Evolutionary conservation across 352 stramenopile species (phyloP).

Genomic region (Discostella stelligera): DNA sequence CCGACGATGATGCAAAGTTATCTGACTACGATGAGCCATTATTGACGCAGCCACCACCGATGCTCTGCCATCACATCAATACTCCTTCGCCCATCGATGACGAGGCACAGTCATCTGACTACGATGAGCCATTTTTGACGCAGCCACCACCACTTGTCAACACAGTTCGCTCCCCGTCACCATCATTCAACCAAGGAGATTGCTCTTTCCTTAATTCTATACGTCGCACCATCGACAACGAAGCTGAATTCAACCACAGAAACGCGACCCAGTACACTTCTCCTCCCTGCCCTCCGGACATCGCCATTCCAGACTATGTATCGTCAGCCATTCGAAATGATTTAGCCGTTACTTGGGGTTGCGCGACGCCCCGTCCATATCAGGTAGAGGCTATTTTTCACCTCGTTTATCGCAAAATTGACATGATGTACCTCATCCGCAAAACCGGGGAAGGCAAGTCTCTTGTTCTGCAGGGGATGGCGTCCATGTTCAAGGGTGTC

Average conservation of each 20-base stretch:
- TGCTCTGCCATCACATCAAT: no score
- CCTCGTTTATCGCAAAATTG: background rate
- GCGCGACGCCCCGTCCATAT: background rate
- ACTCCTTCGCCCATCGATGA: no score
- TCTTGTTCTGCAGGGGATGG: slow-evolving; percentile 6
- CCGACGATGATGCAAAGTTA: no score
- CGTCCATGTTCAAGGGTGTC: slow-evolving; percentile 7
- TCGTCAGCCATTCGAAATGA: background rate
- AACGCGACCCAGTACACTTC: background rate
- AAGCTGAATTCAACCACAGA: background rate
- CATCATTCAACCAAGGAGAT: no score
- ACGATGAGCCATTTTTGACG: background rate
- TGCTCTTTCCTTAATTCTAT: background rate
- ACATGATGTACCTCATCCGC: slow-evolving; percentile 17
- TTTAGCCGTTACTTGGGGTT: background rate
- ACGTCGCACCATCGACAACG: no score
- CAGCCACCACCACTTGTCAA: background rate
- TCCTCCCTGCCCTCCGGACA: background rate
- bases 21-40: background rate
- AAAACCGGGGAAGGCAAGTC: slow-evolving; percentile 23
- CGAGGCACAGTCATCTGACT: background rate
- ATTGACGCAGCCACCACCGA: background rate
- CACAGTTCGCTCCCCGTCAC: background rate
- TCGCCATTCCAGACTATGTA: background rate
- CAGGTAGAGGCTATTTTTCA: slow-evolving; percentile 9